phyloP scores from a whole-genome alignment of 148 eudicot species.

The Cornus kousa region DNA sequence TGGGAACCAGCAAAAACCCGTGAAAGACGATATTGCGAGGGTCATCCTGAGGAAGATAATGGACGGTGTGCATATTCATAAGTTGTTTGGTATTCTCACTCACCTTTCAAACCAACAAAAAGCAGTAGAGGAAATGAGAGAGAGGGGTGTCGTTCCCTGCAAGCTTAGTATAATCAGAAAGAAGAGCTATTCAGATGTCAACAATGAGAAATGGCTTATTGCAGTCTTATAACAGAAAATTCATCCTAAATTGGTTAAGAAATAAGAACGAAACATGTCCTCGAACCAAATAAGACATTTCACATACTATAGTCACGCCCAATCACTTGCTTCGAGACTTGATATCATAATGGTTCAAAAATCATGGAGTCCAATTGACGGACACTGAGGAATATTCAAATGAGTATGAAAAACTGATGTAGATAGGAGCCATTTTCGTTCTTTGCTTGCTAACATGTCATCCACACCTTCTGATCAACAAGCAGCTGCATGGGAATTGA shows the following conservation, averaged over 20 bases:
- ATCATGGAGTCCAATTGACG: constrained; percentile 47
- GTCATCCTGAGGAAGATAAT: constrained; percentile 64
- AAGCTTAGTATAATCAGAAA: constrained; percentile 55
- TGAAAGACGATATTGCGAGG: constrained; percentile 68
- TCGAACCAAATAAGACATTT: constrained; percentile 76
- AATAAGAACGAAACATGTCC: too few relatives aligned
- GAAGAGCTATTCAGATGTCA: constrained; percentile 65
- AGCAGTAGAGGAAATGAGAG: constrained; percentile 72
- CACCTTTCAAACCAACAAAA: constrained; percentile 72
- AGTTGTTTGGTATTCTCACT: constrained; percentile 76
- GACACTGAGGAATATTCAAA: constrained; percentile 33
- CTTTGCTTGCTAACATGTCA: constrained; percentile 65
- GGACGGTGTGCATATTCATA: constrained; percentile 51
- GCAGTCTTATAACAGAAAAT: too few relatives aligned
- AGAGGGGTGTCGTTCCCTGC: constrained; percentile 55
- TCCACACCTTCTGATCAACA: constrained; percentile 59
- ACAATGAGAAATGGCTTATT: constrained; percentile 79
- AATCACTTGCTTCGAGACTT: constrained; percentile 63
- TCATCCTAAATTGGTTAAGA: too few relatives aligned
- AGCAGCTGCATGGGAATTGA: constrained; percentile 80
- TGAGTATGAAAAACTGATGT: constrained; percentile 53
- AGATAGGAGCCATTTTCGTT: constrained; percentile 54
- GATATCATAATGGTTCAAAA: constrained; percentile 75
- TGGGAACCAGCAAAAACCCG: constrained; percentile 78
- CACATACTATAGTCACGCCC: constrained; percentile 72